Percentiles rank a stretch among this genome's conserved stretches.
These are phyloP conservation scores for Picea engelmannii DNA, from an alignment of 83 land plant genomes.

Conservation along the genomic window DNA sequence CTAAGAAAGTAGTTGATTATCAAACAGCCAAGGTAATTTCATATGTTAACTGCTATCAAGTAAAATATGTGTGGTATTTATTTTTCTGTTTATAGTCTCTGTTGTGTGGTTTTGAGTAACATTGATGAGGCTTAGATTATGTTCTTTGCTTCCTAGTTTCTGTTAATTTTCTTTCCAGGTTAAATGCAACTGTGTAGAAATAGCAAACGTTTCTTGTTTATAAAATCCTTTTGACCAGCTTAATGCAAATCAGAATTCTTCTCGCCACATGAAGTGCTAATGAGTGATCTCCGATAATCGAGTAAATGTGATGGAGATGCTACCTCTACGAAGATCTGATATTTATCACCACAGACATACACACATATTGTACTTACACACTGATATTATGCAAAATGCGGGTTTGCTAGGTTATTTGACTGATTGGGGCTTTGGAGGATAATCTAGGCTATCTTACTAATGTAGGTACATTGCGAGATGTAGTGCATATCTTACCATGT, in stretches of 20 bases:
- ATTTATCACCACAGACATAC: neutral
- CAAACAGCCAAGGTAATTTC: slow-evolving; percentile 68
- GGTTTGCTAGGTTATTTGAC: too few species aligned
- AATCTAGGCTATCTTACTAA: too few species aligned
- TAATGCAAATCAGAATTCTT: neutral
- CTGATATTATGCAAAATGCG: neutral
- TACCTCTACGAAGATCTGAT: neutral
- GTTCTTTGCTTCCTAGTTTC: too few species aligned
- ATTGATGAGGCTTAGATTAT: too few species aligned
- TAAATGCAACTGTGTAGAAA: neutral
- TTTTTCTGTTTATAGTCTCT: neutral
- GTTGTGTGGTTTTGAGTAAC: too few species aligned
- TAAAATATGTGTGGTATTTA: neutral
- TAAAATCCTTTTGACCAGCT: neutral
- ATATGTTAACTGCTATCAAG: neutral
- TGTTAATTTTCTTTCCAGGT: neutral
- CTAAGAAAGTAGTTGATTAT: slow-evolving; percentile 60
- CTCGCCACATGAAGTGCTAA: neutral
- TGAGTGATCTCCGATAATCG: neutral
- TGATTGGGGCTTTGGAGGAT: too few species aligned
- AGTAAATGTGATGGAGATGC: neutral
- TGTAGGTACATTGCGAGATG: too few species aligned
- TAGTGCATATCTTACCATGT: too few species aligned
- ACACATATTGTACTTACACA: neutral
- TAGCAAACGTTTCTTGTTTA: neutral